These are phyloP conservation scores for Botrytis aclada DNA, from an alignment of 2,329 filamentous ascomycete species.

Conservation along the genomic window DNA sequence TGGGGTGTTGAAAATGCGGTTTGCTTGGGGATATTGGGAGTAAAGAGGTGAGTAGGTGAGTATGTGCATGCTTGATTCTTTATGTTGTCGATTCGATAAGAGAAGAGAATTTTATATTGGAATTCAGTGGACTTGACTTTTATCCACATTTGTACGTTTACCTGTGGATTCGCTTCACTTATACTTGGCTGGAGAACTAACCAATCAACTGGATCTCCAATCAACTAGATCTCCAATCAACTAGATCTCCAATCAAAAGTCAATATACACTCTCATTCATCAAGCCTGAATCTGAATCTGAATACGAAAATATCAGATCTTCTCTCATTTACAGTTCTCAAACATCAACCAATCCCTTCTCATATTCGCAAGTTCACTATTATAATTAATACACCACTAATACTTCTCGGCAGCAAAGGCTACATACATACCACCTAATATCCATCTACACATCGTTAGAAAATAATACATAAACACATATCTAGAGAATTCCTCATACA, in stretches of 20 bases:
- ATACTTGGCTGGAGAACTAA: background rate
- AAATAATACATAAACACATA: background rate
- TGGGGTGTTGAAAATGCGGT: background rate
- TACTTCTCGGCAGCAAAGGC: background rate
- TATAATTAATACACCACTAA: no score
- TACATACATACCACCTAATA: background rate
- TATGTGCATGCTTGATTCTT: background rate
- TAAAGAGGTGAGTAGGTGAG: background rate
- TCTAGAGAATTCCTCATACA: background rate
- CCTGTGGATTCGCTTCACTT: background rate
- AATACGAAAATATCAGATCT: background rate
- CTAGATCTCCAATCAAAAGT: background rate
- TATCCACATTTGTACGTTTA: background rate
- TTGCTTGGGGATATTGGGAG: no score
- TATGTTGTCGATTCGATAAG: background rate
- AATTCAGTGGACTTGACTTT: background rate
- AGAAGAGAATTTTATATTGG: background rate
- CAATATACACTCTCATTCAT: background rate
- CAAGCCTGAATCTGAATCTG: background rate
- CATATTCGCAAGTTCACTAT: no score
- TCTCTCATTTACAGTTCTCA: background rate
- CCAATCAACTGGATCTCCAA: background rate
- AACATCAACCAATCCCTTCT: no score
- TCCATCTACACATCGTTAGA: background rate
- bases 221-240: background rate